A percentile compares a stretch with the other conserved stretches of the same genome.
Evolutionary conservation across 805 yeast species (phyloP).

Genomic region (Debaryomyces tyrocola): DNA sequence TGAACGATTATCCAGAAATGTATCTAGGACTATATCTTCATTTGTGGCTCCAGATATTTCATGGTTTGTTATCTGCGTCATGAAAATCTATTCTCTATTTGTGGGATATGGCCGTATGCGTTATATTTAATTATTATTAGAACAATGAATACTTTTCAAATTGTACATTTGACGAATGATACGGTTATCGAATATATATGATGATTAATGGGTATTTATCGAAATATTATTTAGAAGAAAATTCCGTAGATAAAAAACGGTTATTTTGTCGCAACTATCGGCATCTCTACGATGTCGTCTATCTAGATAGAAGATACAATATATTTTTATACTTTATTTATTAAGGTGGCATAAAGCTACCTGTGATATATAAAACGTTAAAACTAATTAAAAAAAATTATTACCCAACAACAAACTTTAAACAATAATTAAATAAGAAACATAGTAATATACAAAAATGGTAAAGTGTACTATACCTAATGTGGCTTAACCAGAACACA

Average conservation of each 20-base stretch:
- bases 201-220: too few species aligned
- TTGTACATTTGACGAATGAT: too few species aligned
- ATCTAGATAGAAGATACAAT: too few species aligned
- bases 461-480: not conserved
- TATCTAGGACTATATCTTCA: not conserved
- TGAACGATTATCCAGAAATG: not conserved
- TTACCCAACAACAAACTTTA: constrained; percentile 1
- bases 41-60: not conserved
- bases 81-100: not conserved
- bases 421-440: not conserved
- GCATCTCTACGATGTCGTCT: too few species aligned
- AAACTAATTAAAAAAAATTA: constrained; percentile 1
- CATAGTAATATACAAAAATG: constrained; percentile 1
- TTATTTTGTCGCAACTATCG: too few species aligned
- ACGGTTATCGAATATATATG: too few species aligned
- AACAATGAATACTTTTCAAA: too few species aligned
- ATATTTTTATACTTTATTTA: not conserved
- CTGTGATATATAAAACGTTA: not conserved
- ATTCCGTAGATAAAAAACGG: too few species aligned
- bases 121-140: too few species aligned
- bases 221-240: too few species aligned
- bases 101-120: too few species aligned
- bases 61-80: not conserved
- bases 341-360: not conserved
- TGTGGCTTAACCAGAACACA: constrained; percentile 86